phyloP scores from a whole-genome alignment of 2,329 filamentous ascomycete genomes.

The Pseudogymnoascus sp. region DNA sequence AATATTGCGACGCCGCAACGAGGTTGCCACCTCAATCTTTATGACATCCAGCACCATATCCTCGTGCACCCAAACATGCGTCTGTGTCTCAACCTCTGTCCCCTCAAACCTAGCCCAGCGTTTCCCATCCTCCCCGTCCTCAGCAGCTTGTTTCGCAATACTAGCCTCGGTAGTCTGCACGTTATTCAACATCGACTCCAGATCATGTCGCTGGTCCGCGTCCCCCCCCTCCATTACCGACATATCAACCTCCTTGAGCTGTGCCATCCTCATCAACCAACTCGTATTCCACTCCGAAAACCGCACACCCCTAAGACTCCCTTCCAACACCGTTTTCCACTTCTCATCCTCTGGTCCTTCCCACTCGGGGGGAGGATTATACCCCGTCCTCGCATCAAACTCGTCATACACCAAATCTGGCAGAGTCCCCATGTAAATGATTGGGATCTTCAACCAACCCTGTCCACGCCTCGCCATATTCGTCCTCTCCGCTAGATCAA shows the following conservation, averaged over 20 bases:
- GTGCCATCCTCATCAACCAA: not conserved
- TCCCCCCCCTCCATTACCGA: not conserved
- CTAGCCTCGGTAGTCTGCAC: not conserved
- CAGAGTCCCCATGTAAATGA: not conserved
- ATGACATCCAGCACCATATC: not conserved
- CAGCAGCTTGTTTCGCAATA: not conserved
- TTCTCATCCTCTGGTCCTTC: not conserved
- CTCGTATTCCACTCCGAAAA: not conserved
- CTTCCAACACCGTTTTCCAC: not conserved
- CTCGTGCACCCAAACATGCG: no score
- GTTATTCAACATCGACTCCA: not conserved
- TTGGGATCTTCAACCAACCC: not conserved
- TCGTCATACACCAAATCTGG: not conserved
- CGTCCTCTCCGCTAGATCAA: not conserved
- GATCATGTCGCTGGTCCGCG: fast-evolving
- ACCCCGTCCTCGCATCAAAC: not conserved
- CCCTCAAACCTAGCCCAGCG: not conserved
- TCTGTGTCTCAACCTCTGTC: not conserved
- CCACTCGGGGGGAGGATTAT: not conserved
- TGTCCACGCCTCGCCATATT: not conserved
- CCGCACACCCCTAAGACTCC: not conserved
- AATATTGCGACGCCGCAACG: not conserved
- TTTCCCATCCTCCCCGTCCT: no score
- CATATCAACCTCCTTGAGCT: not conserved
- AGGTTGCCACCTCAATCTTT: not conserved